Evolutionary conservation across 2,329 filamentous ascomycete genomes (phyloP), one percentile per base, ranked within the genome.

Genomic region (Sclerotinia subarctica): DNA sequence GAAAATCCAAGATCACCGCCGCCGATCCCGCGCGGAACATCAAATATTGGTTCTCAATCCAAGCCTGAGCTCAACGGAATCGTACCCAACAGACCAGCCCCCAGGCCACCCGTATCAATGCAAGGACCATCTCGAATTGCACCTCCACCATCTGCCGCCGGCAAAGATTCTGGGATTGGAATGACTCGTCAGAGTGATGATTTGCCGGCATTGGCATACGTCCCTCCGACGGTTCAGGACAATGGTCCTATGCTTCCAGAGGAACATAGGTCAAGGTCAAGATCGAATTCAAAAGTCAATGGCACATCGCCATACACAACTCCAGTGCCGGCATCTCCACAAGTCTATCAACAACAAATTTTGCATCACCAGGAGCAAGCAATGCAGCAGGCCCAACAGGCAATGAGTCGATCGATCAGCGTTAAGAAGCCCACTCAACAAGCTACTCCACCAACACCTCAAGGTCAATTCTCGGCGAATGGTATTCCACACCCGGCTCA

Each of bases 1-100:
- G 95, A 98, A 81, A 98, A 99, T 77, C 95, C 95, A 60, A 88
- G 95, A 76, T 92, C 94, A 24, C 92, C 95, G 51, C 95, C 95
- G 71, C 95, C 94, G 15, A 91, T 97, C 70, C 94, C 94, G 77
- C 68, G 80, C 79, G 69, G 79, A 26, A 42, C 79, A 77, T 69
- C 73, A 74, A 68, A 69, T 38, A 51, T 77, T 54, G 74, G 74
- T 51, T 70, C 73, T 44, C 80, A 82, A 53, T 77, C 79, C 67
- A 85, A 86, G 59, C 15, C 35, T 77, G 86, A 87, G 71, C 78
- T 84, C 70, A 85, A 85, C 64, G 80, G 79, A 70, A 82, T 93
- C 75, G 84, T 96, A 76, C 94, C 95, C 62, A 91, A 88, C 75
- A 88, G 95, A 70, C 91, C 93, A 66, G 93, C 94, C 57, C 95